Evolutionary conservation across 768 basidiomycete species (phyloP), one percentile per base, ranked within the genome.

Genomic region (Pleurotus ostreatus): DNA sequence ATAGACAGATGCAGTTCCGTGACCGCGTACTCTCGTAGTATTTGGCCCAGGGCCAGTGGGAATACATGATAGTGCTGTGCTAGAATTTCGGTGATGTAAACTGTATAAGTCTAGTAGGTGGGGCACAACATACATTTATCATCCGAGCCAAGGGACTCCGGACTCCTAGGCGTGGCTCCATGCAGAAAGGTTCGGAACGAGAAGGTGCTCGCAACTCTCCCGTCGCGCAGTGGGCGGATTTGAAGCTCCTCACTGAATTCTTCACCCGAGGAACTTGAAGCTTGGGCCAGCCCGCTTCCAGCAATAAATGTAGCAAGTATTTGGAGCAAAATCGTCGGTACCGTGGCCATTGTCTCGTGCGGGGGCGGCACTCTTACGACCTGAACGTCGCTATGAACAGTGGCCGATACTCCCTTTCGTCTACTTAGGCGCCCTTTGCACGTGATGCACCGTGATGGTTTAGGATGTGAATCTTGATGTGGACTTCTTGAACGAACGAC

Each of bases 61-160:
- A 97, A 92, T 12, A 97, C 68, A 3, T 82, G 85, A 62, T 94
- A 94, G 63, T 97, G 94, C 69, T 92, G 91, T 43, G 84, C 90
- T 92, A 59, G 5, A 11, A 57, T 46, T 13, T 37, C 30, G 30
- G 30, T 34, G 9, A 9, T 34, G 8, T 34, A 8, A 34, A 34
- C 30, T 34, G 30, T 34, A 11, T 8, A 34, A 34, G 30, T 9
- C 23, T 25, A 5, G 30, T 34, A 34, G 30, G 9, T 34, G 30
- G 30, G 30, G 30, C 20, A 18, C 2, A n/a, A 62, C 71, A 48
- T 63, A 84, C 72, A 73, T 71, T 74, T 71, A 62, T 76, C 77
- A 63, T 87, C 82, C 49, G 71, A 68, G 13, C 70, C 74, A 11
- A 81, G 67, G 9, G 72, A 78, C 55, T 70, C 69, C 53, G 87